phyloP scores from a whole-genome alignment of 2,329 filamentous ascomycete genomes.

The Pyrenophora graminea region DNA sequence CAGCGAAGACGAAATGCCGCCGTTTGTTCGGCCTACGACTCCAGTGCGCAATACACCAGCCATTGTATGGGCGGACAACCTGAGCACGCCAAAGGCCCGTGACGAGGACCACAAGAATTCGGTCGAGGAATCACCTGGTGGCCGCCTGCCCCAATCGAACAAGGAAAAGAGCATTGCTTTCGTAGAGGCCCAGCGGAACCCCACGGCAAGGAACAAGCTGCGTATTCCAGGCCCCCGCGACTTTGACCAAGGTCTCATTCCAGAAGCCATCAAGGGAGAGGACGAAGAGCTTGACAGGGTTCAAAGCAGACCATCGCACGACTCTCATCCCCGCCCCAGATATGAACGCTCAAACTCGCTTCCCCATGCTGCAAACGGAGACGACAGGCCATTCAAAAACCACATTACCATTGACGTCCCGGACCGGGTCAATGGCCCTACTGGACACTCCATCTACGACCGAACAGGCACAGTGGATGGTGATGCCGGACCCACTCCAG shows the following conservation, averaged over 20 bases:
- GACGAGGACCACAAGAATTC: conserved; percentile 50
- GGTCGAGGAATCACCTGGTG: conserved; percentile 51
- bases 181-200: conserved; percentile 78
- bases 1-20: conserved; percentile 24
- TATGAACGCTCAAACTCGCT: conserved; percentile 32
- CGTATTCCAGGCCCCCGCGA: conserved; percentile 92
- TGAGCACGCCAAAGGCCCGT: conserved; percentile 57
- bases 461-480: conserved; percentile 18
- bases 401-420: conserved; percentile 73
- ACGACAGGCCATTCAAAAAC: conserved; percentile 50
- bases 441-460: conserved; percentile 39
- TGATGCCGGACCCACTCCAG: conserved; percentile 14
- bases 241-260: conserved; percentile 79
- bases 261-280: conserved; percentile 60
- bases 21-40: conserved; percentile 22
- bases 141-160: conserved; percentile 57
- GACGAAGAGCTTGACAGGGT: conserved; percentile 37
- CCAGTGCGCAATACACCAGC: conserved; percentile 20
- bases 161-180: conserved; percentile 87
- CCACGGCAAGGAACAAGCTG: conserved; percentile 71
- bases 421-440: conserved; percentile 40
- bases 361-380: conserved; percentile 39
- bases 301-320: conserved; percentile 27
- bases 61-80: conserved; percentile 30
- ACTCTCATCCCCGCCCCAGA: conserved; percentile 25